phyloP scores from a whole-genome alignment of 768 basidiomycete genomes.

The Pleurotus eryngii region DNA sequence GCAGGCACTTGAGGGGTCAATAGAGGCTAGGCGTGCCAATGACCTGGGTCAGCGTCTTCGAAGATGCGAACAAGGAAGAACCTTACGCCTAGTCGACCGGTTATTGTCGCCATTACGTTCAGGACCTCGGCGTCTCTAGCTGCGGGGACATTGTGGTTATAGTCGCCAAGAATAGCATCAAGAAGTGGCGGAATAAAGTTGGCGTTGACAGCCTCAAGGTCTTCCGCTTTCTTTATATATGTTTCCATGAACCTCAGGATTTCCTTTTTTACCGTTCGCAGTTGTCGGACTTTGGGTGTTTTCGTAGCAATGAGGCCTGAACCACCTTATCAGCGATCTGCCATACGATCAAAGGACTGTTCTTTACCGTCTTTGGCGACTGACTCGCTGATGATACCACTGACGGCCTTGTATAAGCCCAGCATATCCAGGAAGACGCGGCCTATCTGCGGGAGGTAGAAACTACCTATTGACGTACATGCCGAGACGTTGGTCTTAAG shows the following conservation, averaged over 20 bases:
- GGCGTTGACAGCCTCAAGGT: conserved; percentile 86
- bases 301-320: conserved; percentile 88
- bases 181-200: conserved; percentile 93
- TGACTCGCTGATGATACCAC: conserved; percentile 92
- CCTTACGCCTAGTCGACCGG: conserved; percentile 81
- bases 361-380: conserved; percentile 75
- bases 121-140: conserved; percentile 96
- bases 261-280: conserved; percentile 98
- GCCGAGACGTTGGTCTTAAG: conserved; percentile 98
- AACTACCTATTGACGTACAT: conserved; percentile 93
- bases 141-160: conserved; percentile 88
- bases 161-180: conserved; percentile 97
- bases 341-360: conserved; percentile 11
- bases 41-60: not conserved
- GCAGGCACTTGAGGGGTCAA: conserved; percentile 93
- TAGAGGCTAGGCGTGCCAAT: conserved; percentile 48
- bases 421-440: conserved; percentile 98
- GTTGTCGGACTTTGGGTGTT: conserved; percentile 91
- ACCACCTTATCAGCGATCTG: conserved; percentile 2
- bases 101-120: conserved; percentile 96
- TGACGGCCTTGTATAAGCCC: conserved; percentile 95
- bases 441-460: conserved; percentile 96
- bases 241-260: conserved; percentile 97
- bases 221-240: conserved; percentile 96
- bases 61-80: conserved; percentile 6